phyloP scores from a whole-genome alignment of 2,329 filamentous ascomycete species.

The Epichloe gansuensis region DNA sequence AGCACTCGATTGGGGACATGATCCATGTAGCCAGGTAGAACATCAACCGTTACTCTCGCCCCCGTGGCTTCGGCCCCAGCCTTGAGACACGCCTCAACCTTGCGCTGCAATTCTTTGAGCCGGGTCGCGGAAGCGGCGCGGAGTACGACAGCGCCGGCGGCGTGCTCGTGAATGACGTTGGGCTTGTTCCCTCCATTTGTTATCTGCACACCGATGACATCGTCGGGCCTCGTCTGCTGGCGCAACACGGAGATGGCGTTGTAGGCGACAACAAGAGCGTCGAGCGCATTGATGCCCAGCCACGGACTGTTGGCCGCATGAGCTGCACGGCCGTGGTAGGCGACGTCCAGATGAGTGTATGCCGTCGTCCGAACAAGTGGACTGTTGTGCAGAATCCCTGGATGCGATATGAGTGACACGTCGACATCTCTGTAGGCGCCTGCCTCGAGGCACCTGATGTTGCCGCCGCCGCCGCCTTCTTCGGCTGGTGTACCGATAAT shows the following conservation, averaged over 20 bases:
- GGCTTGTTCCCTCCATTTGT: slow-evolving; percentile 38
- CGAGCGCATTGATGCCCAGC: slow-evolving; percentile 45
- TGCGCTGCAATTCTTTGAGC: slow-evolving; percentile 24
- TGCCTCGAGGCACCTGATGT: slow-evolving; percentile 29
- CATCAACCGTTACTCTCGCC: slow-evolving; percentile 28
- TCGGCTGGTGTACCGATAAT: slow-evolving; percentile 39
- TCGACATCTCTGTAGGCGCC: slow-evolving; percentile 22
- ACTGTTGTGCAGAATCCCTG: slow-evolving; percentile 25
- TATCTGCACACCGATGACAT: slow-evolving; percentile 37
- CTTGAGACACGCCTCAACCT: slow-evolving; percentile 27
- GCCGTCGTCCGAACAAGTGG: slow-evolving; percentile 39
- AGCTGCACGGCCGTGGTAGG: slow-evolving; percentile 40
- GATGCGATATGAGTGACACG: slow-evolving; percentile 13
- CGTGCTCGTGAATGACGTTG: slow-evolving; percentile 41
- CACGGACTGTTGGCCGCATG: slow-evolving; percentile 43
- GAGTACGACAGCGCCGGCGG: slow-evolving; percentile 31
- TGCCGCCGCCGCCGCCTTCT: slow-evolving; percentile 31
- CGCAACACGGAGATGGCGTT: slow-evolving; percentile 35
- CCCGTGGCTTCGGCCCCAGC: slow-evolving; percentile 29
- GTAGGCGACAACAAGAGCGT: slow-evolving; percentile 38
- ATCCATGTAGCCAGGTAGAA: slow-evolving; percentile 34
- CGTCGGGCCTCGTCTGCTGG: slow-evolving; percentile 40
- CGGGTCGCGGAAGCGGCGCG: slow-evolving; percentile 29
- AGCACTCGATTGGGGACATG: slow-evolving; percentile 41
- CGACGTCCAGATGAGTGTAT: slow-evolving; percentile 34